A percentile compares a stretch with the other conserved stretches of the same genome.
Evolutionary conservation across 805 yeast species (phyloP).

Genomic region (Yarrowia phangngaensis): DNA sequence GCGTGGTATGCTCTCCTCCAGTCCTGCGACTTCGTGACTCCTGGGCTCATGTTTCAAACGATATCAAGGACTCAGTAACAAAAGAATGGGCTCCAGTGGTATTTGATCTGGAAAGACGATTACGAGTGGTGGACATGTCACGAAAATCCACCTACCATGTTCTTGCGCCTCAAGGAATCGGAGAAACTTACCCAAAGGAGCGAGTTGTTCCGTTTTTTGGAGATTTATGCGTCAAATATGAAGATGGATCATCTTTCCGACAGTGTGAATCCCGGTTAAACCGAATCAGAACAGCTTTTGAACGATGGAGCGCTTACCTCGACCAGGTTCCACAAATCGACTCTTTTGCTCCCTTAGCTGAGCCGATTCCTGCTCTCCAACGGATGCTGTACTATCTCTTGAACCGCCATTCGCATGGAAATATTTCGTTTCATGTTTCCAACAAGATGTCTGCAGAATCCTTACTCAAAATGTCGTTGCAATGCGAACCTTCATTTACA

Average conservation of each 20-base stretch:
- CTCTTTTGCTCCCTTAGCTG: constrained; percentile 35
- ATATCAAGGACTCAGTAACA: constrained; percentile 55
- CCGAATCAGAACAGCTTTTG: constrained; percentile 66
- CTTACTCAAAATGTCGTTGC: constrained; percentile 61
- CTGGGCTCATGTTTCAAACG: constrained; percentile 69
- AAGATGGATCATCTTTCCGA: constrained; percentile 43
- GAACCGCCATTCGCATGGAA: constrained; percentile 42
- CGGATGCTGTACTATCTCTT: constrained; percentile 47
- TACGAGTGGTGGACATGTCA: constrained; percentile 54
- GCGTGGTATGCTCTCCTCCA: constrained; percentile 77
- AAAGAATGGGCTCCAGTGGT: constrained; percentile 92
- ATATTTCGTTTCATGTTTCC: constrained; percentile 37
- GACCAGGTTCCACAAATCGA: constrained; percentile 47
- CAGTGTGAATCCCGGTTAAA: constrained; percentile 64
- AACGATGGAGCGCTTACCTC: constrained; percentile 77
- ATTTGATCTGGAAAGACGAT: constrained; percentile 78
- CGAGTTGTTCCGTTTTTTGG: constrained; percentile 88
- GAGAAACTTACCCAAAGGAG: constrained; percentile 67
- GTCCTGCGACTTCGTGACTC: constrained; percentile 65
- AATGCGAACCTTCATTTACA: constrained; percentile 56
- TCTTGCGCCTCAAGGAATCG: constrained; percentile 84
- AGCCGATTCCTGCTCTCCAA: constrained; percentile 40
- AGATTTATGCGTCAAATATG: constrained; percentile 60
- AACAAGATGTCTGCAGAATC: constrained; percentile 38
- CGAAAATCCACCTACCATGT: constrained; percentile 63